Evolutionary conservation across 495 filamentous ascomycete genomes (phyloP).

Genomic region (Neurospora sp.): DNA sequence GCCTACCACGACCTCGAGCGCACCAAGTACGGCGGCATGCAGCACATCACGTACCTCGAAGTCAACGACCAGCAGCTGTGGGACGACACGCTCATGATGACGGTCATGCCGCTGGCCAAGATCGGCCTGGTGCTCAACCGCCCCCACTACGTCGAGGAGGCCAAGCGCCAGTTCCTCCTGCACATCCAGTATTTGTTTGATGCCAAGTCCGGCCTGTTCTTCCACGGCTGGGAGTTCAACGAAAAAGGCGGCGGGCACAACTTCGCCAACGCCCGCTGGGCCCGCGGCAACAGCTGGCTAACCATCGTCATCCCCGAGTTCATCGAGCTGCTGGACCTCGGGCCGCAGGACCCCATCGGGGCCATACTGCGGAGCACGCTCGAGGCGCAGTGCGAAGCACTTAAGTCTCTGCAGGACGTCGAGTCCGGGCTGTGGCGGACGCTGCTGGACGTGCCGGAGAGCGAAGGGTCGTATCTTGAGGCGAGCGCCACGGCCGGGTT

Average conservation of each 20-base stretch:
- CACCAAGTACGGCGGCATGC: conserved; percentile 62
- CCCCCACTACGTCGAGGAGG: conserved; percentile 60
- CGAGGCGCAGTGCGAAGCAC: conserved; percentile 50
- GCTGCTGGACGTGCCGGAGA: conserved; percentile 48
- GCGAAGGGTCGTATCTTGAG: conserved; percentile 55
- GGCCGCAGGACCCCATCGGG: conserved; percentile 45
- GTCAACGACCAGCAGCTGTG: conserved; percentile 60
- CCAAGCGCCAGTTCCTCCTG: conserved; percentile 60
- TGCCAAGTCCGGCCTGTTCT: conserved; percentile 54
- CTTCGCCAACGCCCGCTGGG: conserved; percentile 61
- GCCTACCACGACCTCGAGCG: conserved; percentile 60
- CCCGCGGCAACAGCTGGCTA: conserved; percentile 54
- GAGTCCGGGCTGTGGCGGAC: conserved; percentile 56
- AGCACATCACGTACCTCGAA: conserved; percentile 58
- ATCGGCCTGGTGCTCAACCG: conserved; percentile 56
- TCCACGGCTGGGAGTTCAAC: conserved; percentile 67
- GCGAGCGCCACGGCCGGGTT: conserved; percentile 67
- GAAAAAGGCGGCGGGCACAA: conserved; percentile 37
- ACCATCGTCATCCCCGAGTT: conserved; percentile 69
- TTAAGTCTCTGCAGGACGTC: conserved; percentile 41
- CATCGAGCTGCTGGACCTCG: conserved; percentile 52
- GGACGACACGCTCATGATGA: conserved; percentile 80
- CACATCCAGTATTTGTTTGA: conserved; percentile 68
- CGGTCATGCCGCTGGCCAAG: conserved; percentile 63
- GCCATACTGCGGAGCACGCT: conserved; percentile 50